Percentiles rank a stretch among this genome's conserved stretches.
Conservation (phyloP, 768 basidiomycete genomes). For the Auriscalpium microsporum region DNA sequence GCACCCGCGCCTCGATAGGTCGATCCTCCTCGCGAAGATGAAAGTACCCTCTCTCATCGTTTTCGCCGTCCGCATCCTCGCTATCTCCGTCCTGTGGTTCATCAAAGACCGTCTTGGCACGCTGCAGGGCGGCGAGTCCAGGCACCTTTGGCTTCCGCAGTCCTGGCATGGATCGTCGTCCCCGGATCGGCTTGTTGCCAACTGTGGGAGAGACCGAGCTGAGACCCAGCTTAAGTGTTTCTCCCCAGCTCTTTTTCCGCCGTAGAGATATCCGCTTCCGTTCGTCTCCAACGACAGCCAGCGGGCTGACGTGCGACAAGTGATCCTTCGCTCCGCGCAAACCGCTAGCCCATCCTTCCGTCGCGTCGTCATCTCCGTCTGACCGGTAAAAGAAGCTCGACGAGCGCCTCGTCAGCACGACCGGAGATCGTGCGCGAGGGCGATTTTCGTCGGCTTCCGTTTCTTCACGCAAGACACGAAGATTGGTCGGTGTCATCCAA, state of each 20-base stretch:
- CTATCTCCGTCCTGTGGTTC: conserved; percentile 31
- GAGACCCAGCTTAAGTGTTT: conserved; percentile 19
- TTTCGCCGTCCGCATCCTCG: conserved; percentile 37
- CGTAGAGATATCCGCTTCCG: conserved; percentile 16
- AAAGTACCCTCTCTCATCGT: conserved; percentile 7
- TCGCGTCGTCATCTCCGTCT: conserved; percentile 55
- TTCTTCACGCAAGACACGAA: conserved; percentile 78
- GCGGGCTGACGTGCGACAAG: conserved; percentile 78
- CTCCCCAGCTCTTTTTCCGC: conserved; percentile 25
- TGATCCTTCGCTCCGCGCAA: conserved; percentile 44
- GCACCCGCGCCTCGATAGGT: conserved; percentile 65
- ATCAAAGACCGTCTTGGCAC: neutral
- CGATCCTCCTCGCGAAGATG: conserved; percentile 54
- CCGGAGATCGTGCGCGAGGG: conserved; percentile 9
- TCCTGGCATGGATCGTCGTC: conserved; percentile 12
- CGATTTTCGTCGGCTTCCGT: conserved; percentile 15
- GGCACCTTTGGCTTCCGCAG: neutral
- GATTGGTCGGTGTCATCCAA: conserved; percentile 85
- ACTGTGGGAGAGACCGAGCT: conserved; percentile 16
- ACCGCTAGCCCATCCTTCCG: conserved; percentile 15
- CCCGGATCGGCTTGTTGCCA: conserved; percentile 1
- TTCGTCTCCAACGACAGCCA: conserved; percentile 80
- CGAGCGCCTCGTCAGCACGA: conserved; percentile 41
- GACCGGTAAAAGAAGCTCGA: conserved; percentile 72
- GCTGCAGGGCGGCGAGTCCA: neutral